Conservation (phyloP, 106 monocot species). For the Dioscorea dumetorum region DNA sequence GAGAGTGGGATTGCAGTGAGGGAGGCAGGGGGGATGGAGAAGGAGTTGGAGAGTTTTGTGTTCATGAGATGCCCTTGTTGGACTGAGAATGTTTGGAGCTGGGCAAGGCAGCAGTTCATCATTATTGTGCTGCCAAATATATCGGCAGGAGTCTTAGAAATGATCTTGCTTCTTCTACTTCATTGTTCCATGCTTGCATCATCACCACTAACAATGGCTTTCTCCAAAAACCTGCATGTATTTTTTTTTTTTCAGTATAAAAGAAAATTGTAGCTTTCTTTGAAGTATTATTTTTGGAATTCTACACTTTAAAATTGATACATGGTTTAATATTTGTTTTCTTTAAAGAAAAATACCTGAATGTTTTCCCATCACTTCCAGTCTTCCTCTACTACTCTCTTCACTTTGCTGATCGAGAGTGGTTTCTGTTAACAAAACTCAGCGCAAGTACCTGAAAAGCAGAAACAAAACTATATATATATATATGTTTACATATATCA, state of each 20-base stretch:
- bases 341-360: constrained; percentile 3
- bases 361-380: not conserved
- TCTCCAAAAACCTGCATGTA: constrained; percentile 8
- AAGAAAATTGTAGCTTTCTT: no score
- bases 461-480: not conserved
- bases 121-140: constrained; percentile 18
- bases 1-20: constrained; percentile 12
- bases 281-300: not conserved
- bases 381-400: no score
- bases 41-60: constrained; percentile 5
- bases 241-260: not conserved
- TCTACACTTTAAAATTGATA: not conserved
- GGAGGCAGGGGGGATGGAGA: constrained; percentile 18
- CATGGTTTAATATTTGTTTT: no score
- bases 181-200: not conserved
- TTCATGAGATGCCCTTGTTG: constrained; percentile 12
- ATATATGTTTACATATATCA: no score
- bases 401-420: not conserved
- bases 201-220: constrained; percentile 8
- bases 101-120: constrained; percentile 12
- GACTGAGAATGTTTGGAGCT: constrained; percentile 16
- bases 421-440: constrained; percentile 7
- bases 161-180: constrained; percentile 7
- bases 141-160: constrained; percentile 6
- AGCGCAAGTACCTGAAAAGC: constrained; percentile 8